phyloP scores from a whole-genome alignment of 2,329 filamentous ascomycete genomes.

The Leptographium galeiforme region DNA sequence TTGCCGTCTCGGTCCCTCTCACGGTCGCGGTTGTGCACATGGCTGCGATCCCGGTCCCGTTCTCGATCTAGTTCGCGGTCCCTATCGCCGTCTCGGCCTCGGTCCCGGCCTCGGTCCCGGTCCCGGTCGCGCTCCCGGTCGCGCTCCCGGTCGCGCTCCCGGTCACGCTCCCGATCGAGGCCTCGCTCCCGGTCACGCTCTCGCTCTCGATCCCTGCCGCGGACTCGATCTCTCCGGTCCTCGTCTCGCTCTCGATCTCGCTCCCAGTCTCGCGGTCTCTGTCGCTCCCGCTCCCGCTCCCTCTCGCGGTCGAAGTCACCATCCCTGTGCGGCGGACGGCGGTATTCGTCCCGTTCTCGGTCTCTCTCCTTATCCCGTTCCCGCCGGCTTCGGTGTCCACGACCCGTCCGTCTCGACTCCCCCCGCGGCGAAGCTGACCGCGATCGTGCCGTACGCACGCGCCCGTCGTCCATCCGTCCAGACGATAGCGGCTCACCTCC shows the following conservation, averaged over 20 bases:
- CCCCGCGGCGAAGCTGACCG: background rate
- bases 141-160: constrained; percentile 1
- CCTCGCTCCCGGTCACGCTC: background rate
- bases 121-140: constrained; percentile 2
- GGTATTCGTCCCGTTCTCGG: background rate
- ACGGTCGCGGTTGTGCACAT: constrained; percentile 1
- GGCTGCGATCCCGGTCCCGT: background rate
- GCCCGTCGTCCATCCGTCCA: background rate
- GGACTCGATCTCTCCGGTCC: constrained; percentile 13
- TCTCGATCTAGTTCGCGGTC: constrained; percentile 2
- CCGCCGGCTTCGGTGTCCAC: constrained; percentile 25
- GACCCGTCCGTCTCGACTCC: constrained; percentile 4
- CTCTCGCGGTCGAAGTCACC: constrained; percentile 3
- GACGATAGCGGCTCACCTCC: background rate
- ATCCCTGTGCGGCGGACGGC: background rate
- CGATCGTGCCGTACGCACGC: background rate
- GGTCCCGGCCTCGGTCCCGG: constrained; percentile 2
- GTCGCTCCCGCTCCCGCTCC: constrained; percentile 7
- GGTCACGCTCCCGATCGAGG: constrained; percentile 2
- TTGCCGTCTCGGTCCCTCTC: constrained; percentile 8
- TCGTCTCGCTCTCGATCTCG: background rate
- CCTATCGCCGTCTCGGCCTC: background rate
- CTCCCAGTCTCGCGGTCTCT: constrained; percentile 13
- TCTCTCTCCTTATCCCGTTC: background rate
- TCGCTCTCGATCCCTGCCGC: background rate